Base-by-base conservation (phyloP, 257 asterid genomes). In the Solanum piurae region DNA sequence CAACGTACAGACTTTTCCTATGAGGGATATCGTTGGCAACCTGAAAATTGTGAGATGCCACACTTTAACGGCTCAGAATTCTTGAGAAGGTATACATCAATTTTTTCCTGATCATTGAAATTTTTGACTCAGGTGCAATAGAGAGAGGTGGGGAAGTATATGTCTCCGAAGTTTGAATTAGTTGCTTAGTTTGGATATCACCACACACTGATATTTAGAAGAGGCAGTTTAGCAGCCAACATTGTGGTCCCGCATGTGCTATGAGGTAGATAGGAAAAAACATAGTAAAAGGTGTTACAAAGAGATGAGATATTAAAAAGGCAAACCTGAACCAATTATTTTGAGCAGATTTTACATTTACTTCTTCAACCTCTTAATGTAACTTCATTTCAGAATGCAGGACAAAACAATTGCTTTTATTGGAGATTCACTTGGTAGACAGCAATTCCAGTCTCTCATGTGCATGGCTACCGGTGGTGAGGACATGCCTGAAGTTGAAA, bases 371-470 rank as follows among this genome's bases (percentile, higher is more conserved):
- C 62, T 87, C 69, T 87, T 87, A 90, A 90, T 84, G 68, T 77
- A 52, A 87, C 88, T 58, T 52, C 40, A 66, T 83, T 89, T 88
- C 95, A 95, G 98, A 91, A 91, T 95, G 98, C 95, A 92, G 95
- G 94, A 94, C 94, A 93, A 94, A 91, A 95, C 96, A 14, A 77
- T 95, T 73, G 96, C 98, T 31, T 92, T 95, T 83, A 87, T 95
- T 23, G 98, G 98, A 83, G 98, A 95, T 89, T 95, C 98, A 55
- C 89, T 95, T 20, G 98, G 98, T 36, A 88, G 98, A 87, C 96
- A 95, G 83, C 98, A 95, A 87, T 95, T 95, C 91, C 98, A 95
- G 33, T 95, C 98, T 46, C 94, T 95, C 5, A 90, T 95, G 98
- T 95, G 98, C 88, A 95, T 95, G 98, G 95, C 88, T 87, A 87